Base-by-base conservation (phyloP, 2,329 filamentous ascomycete genomes). In the Cryphonectria radicalis region DNA sequence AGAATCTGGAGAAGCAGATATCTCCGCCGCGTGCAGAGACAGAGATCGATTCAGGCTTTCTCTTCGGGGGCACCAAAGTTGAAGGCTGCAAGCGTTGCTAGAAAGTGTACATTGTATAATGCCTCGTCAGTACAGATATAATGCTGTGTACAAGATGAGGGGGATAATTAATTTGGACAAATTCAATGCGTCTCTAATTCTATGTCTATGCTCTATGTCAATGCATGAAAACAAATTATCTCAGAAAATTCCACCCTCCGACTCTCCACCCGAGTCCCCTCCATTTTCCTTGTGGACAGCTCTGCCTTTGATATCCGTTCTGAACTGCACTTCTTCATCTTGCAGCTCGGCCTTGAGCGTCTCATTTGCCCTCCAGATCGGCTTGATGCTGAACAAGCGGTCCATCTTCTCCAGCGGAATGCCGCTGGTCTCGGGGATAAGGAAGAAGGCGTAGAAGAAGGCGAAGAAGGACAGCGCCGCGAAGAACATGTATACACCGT, bases 401-500 rank as follows among this genome's bases (percentile, higher is more conserved):
- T 92, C 90, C 84, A 92, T 90, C 46, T 84, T 84, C 79, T 92
- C 90, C 4, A 92, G 82, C 0, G 89, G 89, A 17, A 92, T 83
- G 55, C 85, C 84, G 81, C 91, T 92, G 4, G 90, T 92, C 82
- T 92, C 90, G 0, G 90, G 90, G 0, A 92, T 76, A 62, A 89
- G 83, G 82, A 90, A 90, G 77, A 83, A 92, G 40, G 90, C 85
- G 73, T 90, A 92, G 70, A 87, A 72, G 68, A 86, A 82, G 0
- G 88, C 87, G 10, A 86, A 72, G 22, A 91, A 79, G 84, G 91
- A 91, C 63, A 91, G 82, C 0, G 85, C 83, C 1, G 89, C 90
- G 74, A 92, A 92, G 84, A 92, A 91, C 75, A 92, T 88, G 79
- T 91, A 92, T 0, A 91, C 89, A 37, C 89, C 90, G 74, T 88